Conservation (phyloP, 1,284 basidiomycete genomes). For the Moesziomyces antarcticus region DNA sequence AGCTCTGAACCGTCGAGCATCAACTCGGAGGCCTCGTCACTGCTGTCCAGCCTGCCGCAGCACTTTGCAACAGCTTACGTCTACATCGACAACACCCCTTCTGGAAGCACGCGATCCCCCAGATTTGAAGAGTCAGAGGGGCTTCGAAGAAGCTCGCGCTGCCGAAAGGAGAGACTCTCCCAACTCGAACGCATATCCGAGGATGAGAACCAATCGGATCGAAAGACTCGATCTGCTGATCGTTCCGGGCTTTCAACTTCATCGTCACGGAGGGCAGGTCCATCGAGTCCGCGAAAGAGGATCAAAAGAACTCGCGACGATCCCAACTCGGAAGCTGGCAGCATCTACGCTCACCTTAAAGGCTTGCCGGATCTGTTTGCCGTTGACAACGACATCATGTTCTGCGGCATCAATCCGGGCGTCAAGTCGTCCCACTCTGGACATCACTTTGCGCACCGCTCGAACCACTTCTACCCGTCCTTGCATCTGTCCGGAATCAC, state of each 20-base stretch:
- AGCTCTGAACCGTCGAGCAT: background rate
- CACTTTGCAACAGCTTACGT: background rate
- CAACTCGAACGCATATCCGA: background rate
- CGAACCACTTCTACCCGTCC: slow-evolving; percentile 52
- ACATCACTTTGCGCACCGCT: slow-evolving; percentile 48
- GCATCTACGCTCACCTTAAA: slow-evolving; percentile 37
- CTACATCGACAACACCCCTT: background rate
- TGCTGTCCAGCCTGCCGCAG: background rate
- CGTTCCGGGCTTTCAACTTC: too few species aligned
- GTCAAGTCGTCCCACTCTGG: slow-evolving; percentile 36
- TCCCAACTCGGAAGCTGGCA: slow-evolving; percentile 37
- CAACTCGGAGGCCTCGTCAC: background rate
- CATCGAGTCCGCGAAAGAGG: slow-evolving; percentile 23
- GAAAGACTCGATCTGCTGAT: background rate
- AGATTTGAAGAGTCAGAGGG: background rate
- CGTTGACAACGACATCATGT: slow-evolving; percentile 38
- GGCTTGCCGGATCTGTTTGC: slow-evolving; percentile 39
- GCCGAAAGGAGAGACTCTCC: background rate
- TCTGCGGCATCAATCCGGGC: slow-evolving; percentile 56
- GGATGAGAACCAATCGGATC: background rate
- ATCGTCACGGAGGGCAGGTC: background rate
- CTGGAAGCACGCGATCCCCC: background rate
- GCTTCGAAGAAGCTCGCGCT: background rate
- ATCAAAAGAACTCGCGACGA: slow-evolving; percentile 36
- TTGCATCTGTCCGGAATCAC: slow-evolving; percentile 45